phyloP scores from a whole-genome alignment of 257 asterid species.

The Verbascum thapsus region DNA sequence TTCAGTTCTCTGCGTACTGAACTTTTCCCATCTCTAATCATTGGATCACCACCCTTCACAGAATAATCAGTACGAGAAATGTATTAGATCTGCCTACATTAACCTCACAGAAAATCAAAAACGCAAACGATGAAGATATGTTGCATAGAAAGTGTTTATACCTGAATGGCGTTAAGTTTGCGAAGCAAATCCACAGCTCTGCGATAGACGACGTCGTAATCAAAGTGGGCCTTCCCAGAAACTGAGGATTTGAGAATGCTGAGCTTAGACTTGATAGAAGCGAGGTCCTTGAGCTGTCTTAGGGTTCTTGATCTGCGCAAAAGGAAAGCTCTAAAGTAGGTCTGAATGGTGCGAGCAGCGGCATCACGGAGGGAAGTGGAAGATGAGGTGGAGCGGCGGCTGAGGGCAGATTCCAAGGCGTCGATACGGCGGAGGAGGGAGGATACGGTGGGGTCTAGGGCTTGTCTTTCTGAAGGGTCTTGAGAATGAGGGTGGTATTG shows the following conservation, averaged over 20 bases:
- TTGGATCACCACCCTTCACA: constrained; percentile 69
- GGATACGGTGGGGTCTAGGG: constrained; percentile 37
- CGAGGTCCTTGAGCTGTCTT: constrained; percentile 66
- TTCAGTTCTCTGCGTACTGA: constrained; percentile 50
- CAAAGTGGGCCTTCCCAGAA: constrained; percentile 34
- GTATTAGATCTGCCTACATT: constrained; percentile 19
- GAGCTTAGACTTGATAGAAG: constrained; percentile 55
- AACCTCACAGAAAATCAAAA: neutral
- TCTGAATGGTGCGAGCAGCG: constrained; percentile 63
- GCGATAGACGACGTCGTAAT: constrained; percentile 36
- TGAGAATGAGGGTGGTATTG: constrained; percentile 27
- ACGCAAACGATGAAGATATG: neutral
- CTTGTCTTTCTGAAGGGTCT: constrained; percentile 27
- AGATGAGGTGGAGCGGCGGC: constrained; percentile 37
- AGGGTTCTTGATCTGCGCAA: constrained; percentile 75
- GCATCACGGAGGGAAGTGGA: constrained; percentile 55
- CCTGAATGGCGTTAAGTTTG: constrained; percentile 59
- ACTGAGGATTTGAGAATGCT: constrained; percentile 45
- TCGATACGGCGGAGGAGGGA: constrained; percentile 64
- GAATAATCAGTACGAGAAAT: neutral
- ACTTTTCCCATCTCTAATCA: constrained; percentile 70
- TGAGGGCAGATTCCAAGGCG: constrained; percentile 56
- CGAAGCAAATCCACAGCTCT: constrained; percentile 46
- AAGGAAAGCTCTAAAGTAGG: constrained; percentile 64
- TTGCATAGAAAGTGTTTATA: constrained; percentile 23